A percentile compares a stretch with the other conserved stretches of the same genome.
phyloP scores from a whole-genome alignment of 2,329 filamentous ascomycete genomes.

The Aspergillus pseudoviridinutans region DNA sequence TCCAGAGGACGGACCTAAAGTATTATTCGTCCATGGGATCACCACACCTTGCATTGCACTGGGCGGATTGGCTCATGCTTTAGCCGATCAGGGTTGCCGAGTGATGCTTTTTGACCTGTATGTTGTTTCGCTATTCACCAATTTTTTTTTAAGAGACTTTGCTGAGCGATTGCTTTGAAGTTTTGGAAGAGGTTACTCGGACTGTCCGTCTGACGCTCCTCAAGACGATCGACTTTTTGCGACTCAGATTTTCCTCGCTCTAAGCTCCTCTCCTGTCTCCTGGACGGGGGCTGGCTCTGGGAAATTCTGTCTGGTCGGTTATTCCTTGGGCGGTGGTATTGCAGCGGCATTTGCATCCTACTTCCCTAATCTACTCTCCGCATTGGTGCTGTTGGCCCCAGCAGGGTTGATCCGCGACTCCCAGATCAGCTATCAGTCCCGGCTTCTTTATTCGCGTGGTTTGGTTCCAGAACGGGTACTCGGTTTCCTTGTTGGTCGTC shows the following conservation, averaged over 20 bases:
- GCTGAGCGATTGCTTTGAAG: conserved; percentile 15
- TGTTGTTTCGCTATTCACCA: conserved; percentile 1
- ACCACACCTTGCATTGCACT: conserved; percentile 71
- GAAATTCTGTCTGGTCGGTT: conserved; percentile 69
- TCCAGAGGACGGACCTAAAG: conserved; percentile 64
- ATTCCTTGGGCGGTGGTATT: conserved; percentile 75
- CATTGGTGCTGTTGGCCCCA: conserved; percentile 73
- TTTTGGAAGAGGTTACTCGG: conserved; percentile 70
- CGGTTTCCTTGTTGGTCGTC: conserved; percentile 47
- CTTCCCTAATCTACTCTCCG: conserved; percentile 64
- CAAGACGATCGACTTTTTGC: conserved; percentile 72
- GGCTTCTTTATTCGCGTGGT: conserved; percentile 59
- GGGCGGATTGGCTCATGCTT: conserved; percentile 60
- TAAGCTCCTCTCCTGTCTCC: conserved; percentile 64
- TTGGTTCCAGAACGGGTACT: conserved; percentile 58
- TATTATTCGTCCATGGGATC: conserved; percentile 76
- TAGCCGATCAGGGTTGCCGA: conserved; percentile 64
- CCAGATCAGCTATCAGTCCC: conserved; percentile 59
- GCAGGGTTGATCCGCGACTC: conserved; percentile 67
- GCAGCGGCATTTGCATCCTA: conserved; percentile 65
- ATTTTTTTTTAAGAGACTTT: background rate
- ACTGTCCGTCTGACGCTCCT: conserved; percentile 61
- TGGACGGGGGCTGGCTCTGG: conserved; percentile 55
- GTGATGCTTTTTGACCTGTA: conserved; percentile 72
- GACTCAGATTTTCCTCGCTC: conserved; percentile 65